Evolutionary conservation across 106 monocot species (phyloP), one percentile per base, ranked within the genome.

Genomic region (Dendrobium catenatum): DNA sequence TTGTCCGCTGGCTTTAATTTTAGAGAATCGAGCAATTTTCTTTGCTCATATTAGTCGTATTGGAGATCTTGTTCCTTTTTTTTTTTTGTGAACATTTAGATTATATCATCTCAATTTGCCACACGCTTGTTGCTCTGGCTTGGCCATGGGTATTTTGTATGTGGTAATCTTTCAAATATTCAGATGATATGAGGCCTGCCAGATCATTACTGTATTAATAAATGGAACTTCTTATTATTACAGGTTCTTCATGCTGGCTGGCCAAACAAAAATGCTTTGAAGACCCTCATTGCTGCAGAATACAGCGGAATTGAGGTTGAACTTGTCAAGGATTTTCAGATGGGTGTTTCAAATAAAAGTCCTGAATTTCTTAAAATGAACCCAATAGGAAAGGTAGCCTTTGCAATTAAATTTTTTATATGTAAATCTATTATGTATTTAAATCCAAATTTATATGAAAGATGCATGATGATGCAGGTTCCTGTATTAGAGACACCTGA

Each of bases 401-500:
- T 74, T 74, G 16, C 5, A 74, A 74, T 9, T n/a, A 5, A 42
- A 73, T 15, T 42, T 3, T 70, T 13, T 70, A 16, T 70, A 70
- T 26, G 37, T 70, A 37, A 15, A 61, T 22, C 29, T 70, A 37
- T 37, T 70, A 68, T 66, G 2, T 10, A 51, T 16, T 51, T 51
- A 51, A 66, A 66, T 22, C 26, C 64, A 66, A 66, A 24, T 40
- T 72, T 72, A 40, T 72, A 40, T 37, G 37, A 9, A 66, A 8
- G 26, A 24, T 77, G 67, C 77, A 46, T 78, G 80, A 5, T 49
- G 7, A 26, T 84, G 51, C 78, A 96, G 96, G 81, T 96, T 79
- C 96, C 96, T 77, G 96, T 96, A 51, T 79, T 96, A 81, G 92
- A 96, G 83, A 96, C 96, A 48, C 96, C 96, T 75, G 96, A 96